phyloP scores from a whole-genome alignment of 2,329 filamentous ascomycete genomes.

The Pseudogymnoascus sp. region DNA sequence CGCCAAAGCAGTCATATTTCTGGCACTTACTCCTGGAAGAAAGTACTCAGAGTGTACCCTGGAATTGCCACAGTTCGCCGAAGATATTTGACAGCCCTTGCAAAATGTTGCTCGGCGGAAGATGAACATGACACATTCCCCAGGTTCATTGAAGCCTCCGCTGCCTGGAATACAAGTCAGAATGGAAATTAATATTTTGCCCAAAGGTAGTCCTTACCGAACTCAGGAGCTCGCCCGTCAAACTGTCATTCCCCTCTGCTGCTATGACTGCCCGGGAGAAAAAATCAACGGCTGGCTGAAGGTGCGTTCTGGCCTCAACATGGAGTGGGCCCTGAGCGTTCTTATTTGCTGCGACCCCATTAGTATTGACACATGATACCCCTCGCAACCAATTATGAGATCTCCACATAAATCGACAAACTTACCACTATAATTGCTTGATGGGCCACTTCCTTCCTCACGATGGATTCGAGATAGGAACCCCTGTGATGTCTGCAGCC shows the following conservation, averaged over 20 bases:
- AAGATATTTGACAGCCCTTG: slow-evolving; percentile 39
- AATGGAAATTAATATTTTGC: not conserved
- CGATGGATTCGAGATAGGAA: slow-evolving; percentile 40
- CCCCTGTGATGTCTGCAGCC: slow-evolving; percentile 44
- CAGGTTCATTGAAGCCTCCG: slow-evolving; percentile 45
- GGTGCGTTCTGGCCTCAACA: slow-evolving; percentile 43
- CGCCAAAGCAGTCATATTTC: not conserved
- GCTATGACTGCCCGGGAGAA: slow-evolving; percentile 38
- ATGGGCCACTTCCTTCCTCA: slow-evolving; percentile 32
- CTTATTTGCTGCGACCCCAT: not conserved
- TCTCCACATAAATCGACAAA: not conserved
- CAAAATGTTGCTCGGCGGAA: slow-evolving; percentile 37
- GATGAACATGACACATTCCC: slow-evolving; percentile 41
- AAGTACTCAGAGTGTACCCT: slow-evolving; percentile 35
- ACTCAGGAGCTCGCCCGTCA: slow-evolving; percentile 37
- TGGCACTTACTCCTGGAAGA: slow-evolving; percentile 38
- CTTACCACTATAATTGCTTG: slow-evolving; percentile 21
- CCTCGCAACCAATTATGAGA: not conserved
- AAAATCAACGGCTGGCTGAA: slow-evolving; percentile 45
- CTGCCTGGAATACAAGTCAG: slow-evolving; percentile 31
- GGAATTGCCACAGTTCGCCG: slow-evolving; percentile 35
- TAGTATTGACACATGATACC: not conserved
- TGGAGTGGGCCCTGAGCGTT: slow-evolving; percentile 33
- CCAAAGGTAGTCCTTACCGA: slow-evolving; percentile 30
- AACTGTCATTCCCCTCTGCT: slow-evolving; percentile 31